Percentiles rank a stretch among this genome's conserved stretches.
These are phyloP conservation scores for Lactuca sativa DNA, from an alignment of 129 eudicot species.

Conservation along the genomic window DNA sequence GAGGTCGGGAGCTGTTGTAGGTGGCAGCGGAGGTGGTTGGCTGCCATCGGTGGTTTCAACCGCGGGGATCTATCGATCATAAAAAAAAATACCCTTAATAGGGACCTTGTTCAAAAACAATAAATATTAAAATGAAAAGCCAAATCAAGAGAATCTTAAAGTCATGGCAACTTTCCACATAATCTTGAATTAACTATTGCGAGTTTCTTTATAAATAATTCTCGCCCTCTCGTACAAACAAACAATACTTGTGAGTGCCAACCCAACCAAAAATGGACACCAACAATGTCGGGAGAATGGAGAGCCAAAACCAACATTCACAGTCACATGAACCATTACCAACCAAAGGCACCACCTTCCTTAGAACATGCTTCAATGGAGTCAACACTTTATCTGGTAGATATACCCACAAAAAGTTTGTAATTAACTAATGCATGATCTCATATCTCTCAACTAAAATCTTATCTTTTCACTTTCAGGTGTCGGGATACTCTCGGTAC, in stretches of 20 bases:
- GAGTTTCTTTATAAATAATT: conserved; percentile 13
- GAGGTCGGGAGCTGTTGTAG: no score
- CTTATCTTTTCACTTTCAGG: conserved; percentile 24
- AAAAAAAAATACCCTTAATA: no score
- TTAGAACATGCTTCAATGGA: conserved; percentile 67
- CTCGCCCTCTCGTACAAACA: conserved; percentile 10
- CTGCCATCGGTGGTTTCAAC: no score
- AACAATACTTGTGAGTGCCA: conserved; percentile 19
- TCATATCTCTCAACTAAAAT: conserved; percentile 14
- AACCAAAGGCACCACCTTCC: conserved; percentile 56
- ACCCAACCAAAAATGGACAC: conserved; percentile 34
- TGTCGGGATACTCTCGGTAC: conserved; percentile 52
- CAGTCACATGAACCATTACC: conserved; percentile 26
- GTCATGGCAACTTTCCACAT: neutral
- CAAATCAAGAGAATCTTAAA: no score
- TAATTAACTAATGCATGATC: conserved; percentile 9
- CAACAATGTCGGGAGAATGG: conserved; percentile 32
- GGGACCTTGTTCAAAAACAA: no score
- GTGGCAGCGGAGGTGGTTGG: no score
- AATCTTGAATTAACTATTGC: conserved; percentile 1
- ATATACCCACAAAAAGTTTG: neutral
- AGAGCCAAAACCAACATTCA: conserved; percentile 42
- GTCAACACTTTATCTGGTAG: conserved; percentile 58
- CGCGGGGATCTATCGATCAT: no score
- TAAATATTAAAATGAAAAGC: no score